Conservation (phyloP, 495 filamentous ascomycete genomes). For the Chlorociboria aeruginascens region DNA sequence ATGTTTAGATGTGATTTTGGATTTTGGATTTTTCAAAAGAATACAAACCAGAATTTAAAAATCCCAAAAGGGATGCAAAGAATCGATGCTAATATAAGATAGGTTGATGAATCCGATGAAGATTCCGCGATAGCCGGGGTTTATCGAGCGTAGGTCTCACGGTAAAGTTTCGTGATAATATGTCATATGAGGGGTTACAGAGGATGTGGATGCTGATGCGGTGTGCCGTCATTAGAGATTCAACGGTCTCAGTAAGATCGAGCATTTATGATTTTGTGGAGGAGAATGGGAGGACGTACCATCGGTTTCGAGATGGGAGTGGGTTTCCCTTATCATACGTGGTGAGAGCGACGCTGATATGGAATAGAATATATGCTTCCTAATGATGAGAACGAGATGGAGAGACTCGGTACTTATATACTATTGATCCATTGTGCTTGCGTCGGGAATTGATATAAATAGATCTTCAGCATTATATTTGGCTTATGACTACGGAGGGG, state of each 20-base stretch:
- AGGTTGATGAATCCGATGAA: too few species aligned
- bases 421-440: background rate
- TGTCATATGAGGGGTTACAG: too few species aligned
- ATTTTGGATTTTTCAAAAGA: too few species aligned
- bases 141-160: too few species aligned
- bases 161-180: too few species aligned
- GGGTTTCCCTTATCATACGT: slow-evolving; percentile 3
- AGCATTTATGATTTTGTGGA: slow-evolving; percentile 19
- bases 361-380: slow-evolving; percentile 13
- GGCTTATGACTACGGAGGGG: slow-evolving; percentile 33
- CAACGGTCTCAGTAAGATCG: slow-evolving; percentile 12
- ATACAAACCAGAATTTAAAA: too few species aligned
- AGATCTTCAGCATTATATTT: slow-evolving; percentile 35
- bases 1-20: too few species aligned
- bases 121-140: too few species aligned
- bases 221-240: background rate
- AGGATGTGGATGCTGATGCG: too few species aligned
- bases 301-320: slow-evolving; percentile 19
- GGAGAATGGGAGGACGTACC: slow-evolving; percentile 23
- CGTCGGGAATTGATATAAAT: background rate
- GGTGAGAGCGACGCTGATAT: background rate
- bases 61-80: too few species aligned
- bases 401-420: background rate
- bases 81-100: too few species aligned
- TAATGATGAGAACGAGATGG: slow-evolving; percentile 13